Conservation (phyloP, 345 rosid genomes). For the Arabidopsis arenosa region DNA sequence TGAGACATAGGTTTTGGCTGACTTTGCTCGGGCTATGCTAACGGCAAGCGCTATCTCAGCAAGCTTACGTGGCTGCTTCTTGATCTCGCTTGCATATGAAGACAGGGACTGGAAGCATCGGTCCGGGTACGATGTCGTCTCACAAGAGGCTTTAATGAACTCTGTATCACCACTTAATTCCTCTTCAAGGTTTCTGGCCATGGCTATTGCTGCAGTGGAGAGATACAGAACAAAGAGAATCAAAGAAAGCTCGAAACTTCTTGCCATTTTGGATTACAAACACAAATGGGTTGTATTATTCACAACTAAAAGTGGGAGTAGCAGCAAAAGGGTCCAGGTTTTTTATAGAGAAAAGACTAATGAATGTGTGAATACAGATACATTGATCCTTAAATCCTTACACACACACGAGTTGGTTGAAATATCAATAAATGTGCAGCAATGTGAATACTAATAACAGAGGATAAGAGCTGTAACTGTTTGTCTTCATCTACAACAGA, state of each 20-base stretch:
- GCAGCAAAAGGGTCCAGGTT: constrained; percentile 23
- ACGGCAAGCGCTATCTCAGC: constrained; percentile 76
- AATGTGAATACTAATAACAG: constrained; percentile 35
- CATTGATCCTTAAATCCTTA: constrained; percentile 35
- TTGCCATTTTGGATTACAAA: constrained; percentile 38
- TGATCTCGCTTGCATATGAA: constrained; percentile 61
- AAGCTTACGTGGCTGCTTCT: constrained; percentile 61
- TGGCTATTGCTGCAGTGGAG: constrained; percentile 38
- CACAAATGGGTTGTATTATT: constrained; percentile 4
- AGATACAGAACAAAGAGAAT: constrained; percentile 37
- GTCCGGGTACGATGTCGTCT: constrained; percentile 64
- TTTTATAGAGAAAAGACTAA: constrained; percentile 31
- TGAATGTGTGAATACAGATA: constrained; percentile 33
- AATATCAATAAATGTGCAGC: constrained; percentile 38
- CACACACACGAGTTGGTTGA: constrained; percentile 35
- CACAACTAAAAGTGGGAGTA: constrained; percentile 14
- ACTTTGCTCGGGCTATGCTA: constrained; percentile 63
- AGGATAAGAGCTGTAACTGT: constrained; percentile 40
- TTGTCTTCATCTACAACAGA: constrained; percentile 33
- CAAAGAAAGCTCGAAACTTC: constrained; percentile 27
- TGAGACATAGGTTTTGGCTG: constrained; percentile 61
- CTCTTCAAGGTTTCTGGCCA: constrained; percentile 46
- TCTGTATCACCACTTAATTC: constrained; percentile 36
- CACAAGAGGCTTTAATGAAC: constrained; percentile 69
- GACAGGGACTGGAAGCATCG: constrained; percentile 71